Conservation (phyloP, 768 basidiomycete species). For the Pholiota microspora region DNA sequence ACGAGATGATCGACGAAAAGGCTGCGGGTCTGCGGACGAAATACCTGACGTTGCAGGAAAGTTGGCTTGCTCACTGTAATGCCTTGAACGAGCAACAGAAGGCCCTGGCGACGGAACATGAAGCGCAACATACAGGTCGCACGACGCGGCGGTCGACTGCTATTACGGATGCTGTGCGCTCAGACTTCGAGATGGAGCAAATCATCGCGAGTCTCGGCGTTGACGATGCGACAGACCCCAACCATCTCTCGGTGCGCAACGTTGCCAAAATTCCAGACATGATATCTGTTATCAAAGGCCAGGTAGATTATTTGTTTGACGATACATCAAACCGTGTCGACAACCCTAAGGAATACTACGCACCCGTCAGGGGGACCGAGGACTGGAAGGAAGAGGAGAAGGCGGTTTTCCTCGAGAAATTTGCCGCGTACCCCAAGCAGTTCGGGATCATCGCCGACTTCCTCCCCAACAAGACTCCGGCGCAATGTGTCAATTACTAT, state of each 20-base stretch:
- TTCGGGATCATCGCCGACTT: constrained; percentile 88
- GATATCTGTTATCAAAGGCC: constrained; percentile 65
- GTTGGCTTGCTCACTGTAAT: constrained; percentile 72
- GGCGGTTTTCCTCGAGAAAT: constrained; percentile 74
- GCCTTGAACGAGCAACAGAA: constrained; percentile 62
- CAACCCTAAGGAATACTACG: constrained; percentile 77
- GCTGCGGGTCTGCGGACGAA: constrained; percentile 54
- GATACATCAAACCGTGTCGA: constrained; percentile 83
- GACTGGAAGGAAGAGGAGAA: constrained; percentile 91
- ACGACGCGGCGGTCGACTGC: constrained; percentile 76
- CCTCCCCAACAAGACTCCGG: constrained; percentile 79
- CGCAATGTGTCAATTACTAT: constrained; percentile 91
- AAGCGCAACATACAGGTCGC: constrained; percentile 43
- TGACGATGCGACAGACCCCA: constrained; percentile 92
- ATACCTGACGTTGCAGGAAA: constrained; percentile 66
- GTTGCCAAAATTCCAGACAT: constrained; percentile 90
- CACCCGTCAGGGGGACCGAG: constrained; percentile 66
- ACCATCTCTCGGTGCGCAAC: constrained; percentile 80
- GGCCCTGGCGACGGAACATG: constrained; percentile 36
- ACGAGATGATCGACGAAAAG: constrained; percentile 52
- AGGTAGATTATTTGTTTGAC: constrained; percentile 66
- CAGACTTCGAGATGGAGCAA: constrained; percentile 96
- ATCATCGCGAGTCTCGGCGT: constrained; percentile 93
- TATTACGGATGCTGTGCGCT: constrained; percentile 86
- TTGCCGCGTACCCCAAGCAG: constrained; percentile 86